Conservation (phyloP, 2,329 filamentous ascomycete species). For the Incumbomyces delicatus region DNA sequence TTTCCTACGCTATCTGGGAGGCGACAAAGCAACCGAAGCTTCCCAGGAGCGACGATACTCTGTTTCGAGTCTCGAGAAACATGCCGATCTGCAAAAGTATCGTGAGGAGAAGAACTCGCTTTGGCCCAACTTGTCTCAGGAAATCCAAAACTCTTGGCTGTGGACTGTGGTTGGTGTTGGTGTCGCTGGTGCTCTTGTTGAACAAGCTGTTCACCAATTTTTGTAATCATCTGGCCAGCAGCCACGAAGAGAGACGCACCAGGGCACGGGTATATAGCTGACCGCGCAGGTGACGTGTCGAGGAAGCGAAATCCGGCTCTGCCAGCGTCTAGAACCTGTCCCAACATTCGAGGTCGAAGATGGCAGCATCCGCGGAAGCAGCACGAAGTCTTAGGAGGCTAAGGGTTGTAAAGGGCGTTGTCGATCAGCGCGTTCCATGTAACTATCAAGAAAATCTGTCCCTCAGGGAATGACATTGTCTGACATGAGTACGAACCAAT, state of each 20-base stretch:
- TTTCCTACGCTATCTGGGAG: conserved; percentile 48
- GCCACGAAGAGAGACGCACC: no score
- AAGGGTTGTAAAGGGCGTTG: no score
- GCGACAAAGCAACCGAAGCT: conserved; percentile 46
- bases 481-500: no score
- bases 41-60: conserved; percentile 45
- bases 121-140: conserved; percentile 43
- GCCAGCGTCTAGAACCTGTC: background rate
- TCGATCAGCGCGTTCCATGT: no score
- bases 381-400: no score
- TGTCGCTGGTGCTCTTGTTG: conserved; percentile 39
- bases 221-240: background rate
- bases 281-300: no score
- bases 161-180: conserved; percentile 45
- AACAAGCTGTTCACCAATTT: conserved; percentile 25
- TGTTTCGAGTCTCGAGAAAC: conserved; percentile 34
- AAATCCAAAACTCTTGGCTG: conserved; percentile 47
- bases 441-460: no score
- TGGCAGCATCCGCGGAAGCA: no score
- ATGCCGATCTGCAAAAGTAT: conserved; percentile 44
- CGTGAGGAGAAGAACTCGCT: conserved; percentile 48
- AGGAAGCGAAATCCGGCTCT: background rate
- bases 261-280: no score
- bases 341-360: no score
- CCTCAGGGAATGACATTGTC: no score